Base-by-base conservation (phyloP, 108 stramenopile genomes). In the Skeletonema menzelii region DNA sequence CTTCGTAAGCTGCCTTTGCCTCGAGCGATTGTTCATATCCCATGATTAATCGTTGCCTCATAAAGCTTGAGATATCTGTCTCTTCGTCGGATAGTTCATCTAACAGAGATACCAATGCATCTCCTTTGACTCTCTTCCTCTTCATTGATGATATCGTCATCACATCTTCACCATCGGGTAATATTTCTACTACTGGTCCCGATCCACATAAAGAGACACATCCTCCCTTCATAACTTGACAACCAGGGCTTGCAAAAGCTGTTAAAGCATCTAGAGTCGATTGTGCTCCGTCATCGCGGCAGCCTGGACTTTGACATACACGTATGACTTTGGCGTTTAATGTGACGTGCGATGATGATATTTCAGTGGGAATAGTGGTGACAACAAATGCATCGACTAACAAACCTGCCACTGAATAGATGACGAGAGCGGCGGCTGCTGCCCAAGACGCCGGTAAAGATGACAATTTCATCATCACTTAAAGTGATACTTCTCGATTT, bases 131-230 rank as follows among this genome's bases (percentile, higher is more conserved):
- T 19, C 73, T 65, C 28, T 71, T 76, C 37, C 30, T 67, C 56
- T 79, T 81, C 0, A 30, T 77, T 4, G 65, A 63, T 27, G 56
- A 60, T 20, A 22, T 49, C 22, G 47, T 22, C 38, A 47, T 35
- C 17, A 28, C 66, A n/a, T 65, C 75, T 35, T 66, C 47, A 8
- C 22, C 72, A 37, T 67, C 44, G 14, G 62, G 27, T 20, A 63
- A 27, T 12, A 78, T 10, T 64, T 75, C 73, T 12, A 83, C 80
- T 5, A 87, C 74, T 11, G 87, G 87, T 37, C 84, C 84, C 37
- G 75, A 74, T 7, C 84, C 87, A 40, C 87, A 87, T 2, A 82
- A 42, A 15, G 74, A 80, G 12, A 76, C 71, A 57, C 87, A 87
- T 2, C 68, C 73, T 14, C 84, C 87, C 53, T 46, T 55, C 27